Conservation (phyloP, 331 rosid species). For the Spiraea crenata region DNA sequence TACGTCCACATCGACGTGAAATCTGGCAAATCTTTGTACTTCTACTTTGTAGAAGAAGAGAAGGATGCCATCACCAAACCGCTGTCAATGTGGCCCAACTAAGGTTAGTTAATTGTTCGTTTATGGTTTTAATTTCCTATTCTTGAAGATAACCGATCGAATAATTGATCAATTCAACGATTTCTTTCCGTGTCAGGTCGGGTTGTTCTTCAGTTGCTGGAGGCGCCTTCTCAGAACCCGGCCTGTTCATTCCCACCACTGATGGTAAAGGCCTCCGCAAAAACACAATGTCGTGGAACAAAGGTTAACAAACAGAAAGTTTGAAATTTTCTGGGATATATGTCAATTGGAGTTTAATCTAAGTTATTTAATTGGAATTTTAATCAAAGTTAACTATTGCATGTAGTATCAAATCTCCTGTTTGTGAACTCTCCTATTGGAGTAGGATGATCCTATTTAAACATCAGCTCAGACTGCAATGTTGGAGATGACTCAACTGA, state of each 20-base stretch:
- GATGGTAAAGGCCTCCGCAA: constrained; percentile 67
- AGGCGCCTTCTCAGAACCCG: constrained; percentile 89
- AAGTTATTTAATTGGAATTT: neutral
- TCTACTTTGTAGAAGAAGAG: constrained; percentile 83
- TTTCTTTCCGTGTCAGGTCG: constrained; percentile 57
- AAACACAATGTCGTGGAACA: constrained; percentile 77
- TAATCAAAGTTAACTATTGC: neutral
- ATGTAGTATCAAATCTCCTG: constrained; percentile 71
- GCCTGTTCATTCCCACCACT: constrained; percentile 77
- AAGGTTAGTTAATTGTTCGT: constrained; percentile 45
- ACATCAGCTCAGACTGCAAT: constrained; percentile 66
- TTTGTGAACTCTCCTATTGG: constrained; percentile 96
- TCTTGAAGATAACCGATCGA: no score
- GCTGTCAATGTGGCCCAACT: constrained; percentile 89
- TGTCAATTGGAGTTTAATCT: neutral
- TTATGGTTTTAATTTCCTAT: no score
- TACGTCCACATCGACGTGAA: constrained; percentile 70
- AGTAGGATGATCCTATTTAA: constrained; percentile 96
- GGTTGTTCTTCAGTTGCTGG: constrained; percentile 94
- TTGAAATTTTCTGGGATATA: neutral
- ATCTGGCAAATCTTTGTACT: constrained; percentile 72
- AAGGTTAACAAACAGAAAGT: constrained; percentile 36
- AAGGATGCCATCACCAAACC: constrained; percentile 44
- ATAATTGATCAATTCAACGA: neutral
- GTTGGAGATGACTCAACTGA: constrained; percentile 75